A percentile compares a stretch with the other conserved stretches of the same genome.
Conservation (phyloP, 805 yeast genomes). For the Alloascoidea africana region DNA sequence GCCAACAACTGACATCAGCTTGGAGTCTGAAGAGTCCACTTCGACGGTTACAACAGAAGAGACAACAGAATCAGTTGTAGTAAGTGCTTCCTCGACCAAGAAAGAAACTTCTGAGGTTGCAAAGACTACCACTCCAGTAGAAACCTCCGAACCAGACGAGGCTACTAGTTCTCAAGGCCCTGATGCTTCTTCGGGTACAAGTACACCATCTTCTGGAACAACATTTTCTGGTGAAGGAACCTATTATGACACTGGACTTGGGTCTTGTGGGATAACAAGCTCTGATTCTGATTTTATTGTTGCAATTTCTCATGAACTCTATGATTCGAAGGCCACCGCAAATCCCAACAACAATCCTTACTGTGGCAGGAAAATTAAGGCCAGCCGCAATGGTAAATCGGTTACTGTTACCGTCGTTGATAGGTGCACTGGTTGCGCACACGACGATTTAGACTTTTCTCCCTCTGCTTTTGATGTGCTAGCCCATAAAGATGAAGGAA, state of each 20-base stretch:
- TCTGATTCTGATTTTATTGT: conserved; percentile 31
- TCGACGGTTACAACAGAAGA: no score
- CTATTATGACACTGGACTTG: conserved; percentile 22
- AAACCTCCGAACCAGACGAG: no score
- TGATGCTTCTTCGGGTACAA: no score
- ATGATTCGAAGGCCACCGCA: conserved; percentile 25
- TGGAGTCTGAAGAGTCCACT: no score
- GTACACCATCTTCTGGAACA: conserved; percentile 8
- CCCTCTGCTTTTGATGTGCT: conserved; percentile 38
- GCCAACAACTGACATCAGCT: no score
- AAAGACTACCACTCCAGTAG: no score
- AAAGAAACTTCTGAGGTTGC: no score
- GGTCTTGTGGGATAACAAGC: conserved; percentile 39
- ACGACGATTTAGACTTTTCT: conserved; percentile 34
- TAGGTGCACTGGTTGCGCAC: conserved; percentile 33
- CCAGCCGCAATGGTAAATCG: conserved; percentile 29
- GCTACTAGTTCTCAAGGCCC: no score
- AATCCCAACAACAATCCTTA: conserved; percentile 24
- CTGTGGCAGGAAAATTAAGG: conserved; percentile 36
- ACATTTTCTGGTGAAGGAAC: conserved; percentile 20
- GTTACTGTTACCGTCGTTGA: conserved; percentile 39
- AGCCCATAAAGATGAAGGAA: no score
- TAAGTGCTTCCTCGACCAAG: no score
- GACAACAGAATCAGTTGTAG: no score
- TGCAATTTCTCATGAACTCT: conserved; percentile 32